phyloP scores from a whole-genome alignment of 2,329 filamentous ascomycete genomes.

The Claviceps paspali region DNA sequence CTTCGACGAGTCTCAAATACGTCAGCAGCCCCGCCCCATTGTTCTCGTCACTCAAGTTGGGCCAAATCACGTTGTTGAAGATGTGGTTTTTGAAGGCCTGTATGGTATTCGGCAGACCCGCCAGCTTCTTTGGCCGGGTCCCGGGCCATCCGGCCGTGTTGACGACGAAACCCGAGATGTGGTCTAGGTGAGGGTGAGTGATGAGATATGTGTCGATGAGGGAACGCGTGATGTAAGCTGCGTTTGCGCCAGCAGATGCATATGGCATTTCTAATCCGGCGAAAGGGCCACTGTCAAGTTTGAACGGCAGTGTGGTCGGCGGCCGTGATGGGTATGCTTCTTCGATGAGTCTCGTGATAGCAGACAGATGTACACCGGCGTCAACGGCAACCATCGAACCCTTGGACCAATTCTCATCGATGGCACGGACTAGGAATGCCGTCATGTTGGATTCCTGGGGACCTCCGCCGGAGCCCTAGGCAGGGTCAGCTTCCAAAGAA shows the following conservation, averaged over 20 bases:
- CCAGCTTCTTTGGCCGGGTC: slow-evolving; percentile 68
- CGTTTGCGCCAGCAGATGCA: slow-evolving; percentile 57
- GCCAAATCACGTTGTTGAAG: slow-evolving; percentile 97
- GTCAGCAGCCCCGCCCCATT: slow-evolving; percentile 85
- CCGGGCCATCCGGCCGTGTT: slow-evolving; percentile 81
- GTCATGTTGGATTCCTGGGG: slow-evolving; percentile 83
- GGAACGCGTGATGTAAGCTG: slow-evolving; percentile 60
- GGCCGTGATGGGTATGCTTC: slow-evolving; percentile 26
- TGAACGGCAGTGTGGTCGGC: slow-evolving; percentile 27
- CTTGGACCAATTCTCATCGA: slow-evolving; percentile 62
- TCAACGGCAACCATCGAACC: slow-evolving; percentile 85
- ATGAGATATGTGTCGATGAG: slow-evolving; percentile 82
- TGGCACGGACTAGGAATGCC: slow-evolving; percentile 73
- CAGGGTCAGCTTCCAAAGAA: background rate
- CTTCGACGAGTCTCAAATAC: slow-evolving; percentile 76
- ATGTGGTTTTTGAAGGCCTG: slow-evolving; percentile 84
- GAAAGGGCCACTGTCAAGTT: slow-evolving; percentile 58
- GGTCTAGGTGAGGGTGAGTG: slow-evolving; percentile 94
- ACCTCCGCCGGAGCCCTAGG: slow-evolving; percentile 74
- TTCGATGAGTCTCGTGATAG: slow-evolving; percentile 68
- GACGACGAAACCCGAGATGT: slow-evolving; percentile 80
- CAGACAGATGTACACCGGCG: slow-evolving; percentile 75
- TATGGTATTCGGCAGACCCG: slow-evolving; percentile 78
- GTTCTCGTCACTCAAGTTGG: slow-evolving; percentile 91
- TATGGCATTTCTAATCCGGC: slow-evolving; percentile 58